Base-by-base conservation (phyloP, 1,284 basidiomycete genomes). In the Sporisorium sorghi region DNA sequence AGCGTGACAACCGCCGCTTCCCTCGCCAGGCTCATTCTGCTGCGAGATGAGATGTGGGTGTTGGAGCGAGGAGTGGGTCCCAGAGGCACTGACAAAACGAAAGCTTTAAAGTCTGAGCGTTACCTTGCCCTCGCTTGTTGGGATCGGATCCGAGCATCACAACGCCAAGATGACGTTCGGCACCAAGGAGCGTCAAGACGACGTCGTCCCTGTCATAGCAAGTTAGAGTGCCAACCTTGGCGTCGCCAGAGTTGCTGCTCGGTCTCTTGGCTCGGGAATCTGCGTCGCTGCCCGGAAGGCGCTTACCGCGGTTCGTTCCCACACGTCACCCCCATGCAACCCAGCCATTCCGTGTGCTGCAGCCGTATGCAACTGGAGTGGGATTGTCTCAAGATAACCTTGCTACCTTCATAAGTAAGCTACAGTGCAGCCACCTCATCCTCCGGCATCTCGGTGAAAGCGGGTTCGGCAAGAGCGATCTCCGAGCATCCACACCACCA, bases 401-500 rank as follows among this genome's bases (percentile, higher is more conserved):
- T 47, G 46, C 28, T 26, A 47, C 46, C 28, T 47, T 47, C 46
- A 47, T 47, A 47, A 30, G 17, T 9, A 5, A 12, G n/a, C n/a
- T n/a, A n/a, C n/a, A n/a, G n/a, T n/a, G n/a, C n/a, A n/a, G n/a
- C n/a, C n/a, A n/a, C n/a, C n/a, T n/a, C 24, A 47, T 10, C 26
- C 37, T 15, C 39, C 37, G 56, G 56, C 21, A 50, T 43, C 49
- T 51, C 40, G 32, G 24, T 46, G 19, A 24, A 39, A 52, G 57
- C 48, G 57, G 32, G 14, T 33, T 21, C 57, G 49, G 49, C 49
- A 46, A 46, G 24, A 28, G 37, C 21, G 42, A 51, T 26, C 57
- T 46, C 57, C 57, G 57, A 58, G 49, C 35, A 39, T 35, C 48
- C 30, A 28, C 17, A 33, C 30, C n/a, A n/a, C n/a, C n/a, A n/a